Percentiles rank a stretch among this genome's conserved stretches.
Evolutionary conservation across 2,329 filamentous ascomycete genomes (phyloP).

Genomic region (Cytospora chrysosperma): DNA sequence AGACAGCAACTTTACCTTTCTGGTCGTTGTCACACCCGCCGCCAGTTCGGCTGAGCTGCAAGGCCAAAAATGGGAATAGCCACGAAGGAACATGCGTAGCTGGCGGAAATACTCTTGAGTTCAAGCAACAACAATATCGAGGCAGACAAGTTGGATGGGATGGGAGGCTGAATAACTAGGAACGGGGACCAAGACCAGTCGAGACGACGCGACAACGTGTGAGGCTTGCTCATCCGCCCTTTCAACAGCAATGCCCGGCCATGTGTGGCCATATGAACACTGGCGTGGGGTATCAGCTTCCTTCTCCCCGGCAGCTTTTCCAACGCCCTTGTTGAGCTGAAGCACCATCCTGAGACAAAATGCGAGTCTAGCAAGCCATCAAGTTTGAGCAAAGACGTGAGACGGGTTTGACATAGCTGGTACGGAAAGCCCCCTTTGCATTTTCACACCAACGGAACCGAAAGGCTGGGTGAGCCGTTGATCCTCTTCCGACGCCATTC

Average conservation of each 20-base stretch:
- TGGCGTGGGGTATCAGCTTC: not conserved
- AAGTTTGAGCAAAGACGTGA: not conserved
- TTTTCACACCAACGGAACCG: conserved; percentile 8
- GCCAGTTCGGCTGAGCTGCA: conserved; percentile 3
- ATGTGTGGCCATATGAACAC: not conserved
- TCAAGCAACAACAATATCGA: not conserved
- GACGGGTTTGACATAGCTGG: conserved; percentile 5
- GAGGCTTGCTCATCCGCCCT: not conserved
- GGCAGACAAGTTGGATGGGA: not conserved
- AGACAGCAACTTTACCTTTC: not conserved
- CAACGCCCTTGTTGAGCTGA: not conserved
- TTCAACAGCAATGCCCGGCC: not conserved
- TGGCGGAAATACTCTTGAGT: not conserved
- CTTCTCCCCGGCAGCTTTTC: not conserved
- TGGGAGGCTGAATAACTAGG: not conserved
- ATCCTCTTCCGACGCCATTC: conserved; percentile 6
- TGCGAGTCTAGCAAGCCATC: conserved; percentile 6
- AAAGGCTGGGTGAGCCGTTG: conserved; percentile 18
- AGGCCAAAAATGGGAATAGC: not conserved
- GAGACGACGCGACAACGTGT: not conserved
- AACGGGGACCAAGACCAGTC: not conserved
- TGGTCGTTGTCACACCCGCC: not conserved
- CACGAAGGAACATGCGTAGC: not conserved
- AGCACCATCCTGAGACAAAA: conserved; percentile 14
- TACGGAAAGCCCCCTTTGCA: conserved; percentile 10